Evolutionary conservation across 331 rosid genomes (phyloP).

Genomic region (Malus hybrid): DNA sequence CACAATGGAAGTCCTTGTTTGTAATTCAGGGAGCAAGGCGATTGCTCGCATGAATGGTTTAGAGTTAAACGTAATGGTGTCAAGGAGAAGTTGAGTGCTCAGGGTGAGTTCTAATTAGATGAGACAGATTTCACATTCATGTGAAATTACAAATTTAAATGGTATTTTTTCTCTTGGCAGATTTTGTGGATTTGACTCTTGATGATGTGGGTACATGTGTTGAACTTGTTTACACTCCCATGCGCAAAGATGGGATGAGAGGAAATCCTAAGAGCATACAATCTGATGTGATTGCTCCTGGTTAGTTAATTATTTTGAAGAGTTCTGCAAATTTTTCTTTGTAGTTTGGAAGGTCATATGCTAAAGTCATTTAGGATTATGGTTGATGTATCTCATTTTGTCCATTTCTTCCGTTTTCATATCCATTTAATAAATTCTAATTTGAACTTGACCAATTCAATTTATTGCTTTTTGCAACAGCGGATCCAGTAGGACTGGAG

Average conservation of each 20-base stretch:
- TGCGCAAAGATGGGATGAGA: constrained; percentile 66
- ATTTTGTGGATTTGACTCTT: constrained; percentile 69
- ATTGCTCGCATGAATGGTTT: constrained; percentile 71
- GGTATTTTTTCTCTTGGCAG: constrained; percentile 30
- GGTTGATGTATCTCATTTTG: not conserved
- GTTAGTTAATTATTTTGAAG: constrained; percentile 27
- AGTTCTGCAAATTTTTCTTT: not conserved
- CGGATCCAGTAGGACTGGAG: constrained; percentile 74
- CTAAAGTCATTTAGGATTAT: not conserved
- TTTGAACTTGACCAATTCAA: not conserved
- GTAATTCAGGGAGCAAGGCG: constrained; percentile 65
- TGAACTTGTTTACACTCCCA: constrained; percentile 74
- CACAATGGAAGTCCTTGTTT: constrained; percentile 13
- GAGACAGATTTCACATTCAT: constrained; percentile 1
- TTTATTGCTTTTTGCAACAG: constrained; percentile 28
- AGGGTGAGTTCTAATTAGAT: constrained; percentile 42
- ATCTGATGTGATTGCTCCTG: constrained; percentile 61
- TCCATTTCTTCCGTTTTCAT: not conserved
- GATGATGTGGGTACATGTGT: constrained; percentile 67
- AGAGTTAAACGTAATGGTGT: constrained; percentile 45
- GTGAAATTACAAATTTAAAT: constrained; percentile 12
- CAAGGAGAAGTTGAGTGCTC: constrained; percentile 47
- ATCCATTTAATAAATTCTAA: not conserved
- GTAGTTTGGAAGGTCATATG: not conserved
- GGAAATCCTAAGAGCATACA: constrained; percentile 54